Base-by-base conservation (phyloP, 768 basidiomycete genomes). In the Tubosaeta brunneosetosa region DNA sequence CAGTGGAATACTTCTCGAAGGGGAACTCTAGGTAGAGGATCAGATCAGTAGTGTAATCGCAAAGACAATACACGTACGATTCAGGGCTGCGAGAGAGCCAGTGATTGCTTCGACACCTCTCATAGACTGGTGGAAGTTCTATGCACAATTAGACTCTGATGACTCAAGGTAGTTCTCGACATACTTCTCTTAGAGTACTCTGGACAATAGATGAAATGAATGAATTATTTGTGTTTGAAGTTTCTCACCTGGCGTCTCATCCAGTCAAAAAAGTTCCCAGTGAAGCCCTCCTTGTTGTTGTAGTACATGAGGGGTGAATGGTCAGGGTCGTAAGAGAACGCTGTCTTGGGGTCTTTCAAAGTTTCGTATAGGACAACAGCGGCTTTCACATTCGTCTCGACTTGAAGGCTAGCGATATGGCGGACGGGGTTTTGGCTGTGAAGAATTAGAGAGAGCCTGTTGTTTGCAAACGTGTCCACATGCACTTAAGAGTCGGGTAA, bases 381-480 rank as follows among this genome's bases (percentile, higher is more conserved):
- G 16, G 53, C 68, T 49, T 55, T 63, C 14, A 49, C 47, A 6
- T 16, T 19, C 12, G 41, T 49, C 31, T 65, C 59, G 17, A 59
- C 51, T 10, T 63, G 67, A 27, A 56, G 51, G 40, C 25, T 50
- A 33, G 60, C 6, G 54, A 66, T 58, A 44, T 62, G 58, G 37
- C 49, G 52, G 25, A 59, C 56, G 29, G 66, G 53, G 27, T 68
- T 60, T 19, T 60, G 44, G 7, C 53, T 57, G 25, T 59, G 62
- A 4, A 73, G 55, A 37, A 60, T 57, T 10, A 66, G 40, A n/a
- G 69, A 47, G 7, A 73, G 58, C 1, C 69, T 65, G 41, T 66
- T 73, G 57, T 73, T 73, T 19, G 68, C 58, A 48, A 70, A 74
- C 0, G 64, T 64, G 27, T 70, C 58, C 4, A 49, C 51, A 16